Evolutionary conservation across 2,329 filamentous ascomycete genomes (phyloP).

Genomic region (Chrysosporium queenslandicum): DNA sequence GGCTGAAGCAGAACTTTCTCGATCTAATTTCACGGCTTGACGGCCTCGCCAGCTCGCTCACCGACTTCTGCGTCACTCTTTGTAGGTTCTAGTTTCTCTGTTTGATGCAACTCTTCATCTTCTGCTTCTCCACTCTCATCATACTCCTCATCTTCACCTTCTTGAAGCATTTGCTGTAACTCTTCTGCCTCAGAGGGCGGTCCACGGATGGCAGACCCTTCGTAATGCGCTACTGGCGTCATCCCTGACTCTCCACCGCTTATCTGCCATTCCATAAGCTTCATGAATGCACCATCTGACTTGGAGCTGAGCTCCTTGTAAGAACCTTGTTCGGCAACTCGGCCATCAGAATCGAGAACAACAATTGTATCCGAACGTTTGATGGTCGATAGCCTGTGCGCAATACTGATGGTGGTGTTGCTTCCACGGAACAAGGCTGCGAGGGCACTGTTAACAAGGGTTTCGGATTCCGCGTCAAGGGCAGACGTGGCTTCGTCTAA

Average conservation of each 20-base stretch:
- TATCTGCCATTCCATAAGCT: slow-evolving; percentile 98
- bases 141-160: slow-evolving; percentile 28
- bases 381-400: slow-evolving; percentile 90
- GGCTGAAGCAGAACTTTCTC: background rate
- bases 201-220: slow-evolving; percentile 20
- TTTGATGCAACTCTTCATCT: slow-evolving; percentile 2
- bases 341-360: slow-evolving; percentile 75
- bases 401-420: slow-evolving; percentile 96
- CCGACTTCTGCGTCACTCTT: slow-evolving; percentile 10
- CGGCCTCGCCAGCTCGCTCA: slow-evolving; percentile 1
- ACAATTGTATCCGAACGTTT: slow-evolving; percentile 93
- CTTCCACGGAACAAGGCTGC: slow-evolving; percentile 68
- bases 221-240: slow-evolving; percentile 17
- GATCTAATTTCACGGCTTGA: slow-evolving; percentile 1
- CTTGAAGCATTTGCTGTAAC: slow-evolving; percentile 38
- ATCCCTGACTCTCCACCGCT: slow-evolving; percentile 57
- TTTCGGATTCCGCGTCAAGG: slow-evolving; percentile 92
- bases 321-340: slow-evolving; percentile 80
- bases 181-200: slow-evolving; percentile 42
- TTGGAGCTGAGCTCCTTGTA: slow-evolving; percentile 67
- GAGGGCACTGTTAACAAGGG: slow-evolving; percentile 85
- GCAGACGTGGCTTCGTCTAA: slow-evolving; percentile 94
- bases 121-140: slow-evolving; percentile 22
- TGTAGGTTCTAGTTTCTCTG: background rate
- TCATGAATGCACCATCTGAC: slow-evolving; percentile 74